Evolutionary conservation across 305 asterid genomes (phyloP), one percentile per base, ranked within the genome.

Genomic region (Fraxinus greggii): DNA sequence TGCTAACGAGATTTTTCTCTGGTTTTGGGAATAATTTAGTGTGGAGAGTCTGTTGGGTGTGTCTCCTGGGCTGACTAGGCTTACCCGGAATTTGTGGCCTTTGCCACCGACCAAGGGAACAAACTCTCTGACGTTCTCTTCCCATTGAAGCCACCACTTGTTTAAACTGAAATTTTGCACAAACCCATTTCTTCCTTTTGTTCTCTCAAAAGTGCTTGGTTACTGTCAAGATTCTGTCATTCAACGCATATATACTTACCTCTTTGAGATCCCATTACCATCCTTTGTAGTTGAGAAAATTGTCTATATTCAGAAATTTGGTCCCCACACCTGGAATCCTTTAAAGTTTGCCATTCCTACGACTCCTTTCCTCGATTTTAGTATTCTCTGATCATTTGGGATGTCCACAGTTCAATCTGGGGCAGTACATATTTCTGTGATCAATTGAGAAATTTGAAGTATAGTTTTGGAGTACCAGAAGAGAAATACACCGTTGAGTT

Each of bases 61-160:
- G 98, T 95, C 95, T 89, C 94, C 97, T 89, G 80, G 82, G 93
- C 92, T 94, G 90, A 90, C 94, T 84, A 84, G 92, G 91, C 86
- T 67, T 29, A 79, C 85, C 97, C 97, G 94, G 88, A 86, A 87
- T 93, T 92, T 86, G 89, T 89, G 99, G 98, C 90, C 94, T 88
- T 91, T 95, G 99, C 98, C 91, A 87, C 86, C 92, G 88, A 88
- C 91, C 92, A 90, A 91, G 99, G 98, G 89, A 90, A 95, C 98
- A 94, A 48, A 73, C 72, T 89, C 85, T 86, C 82, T 84, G 35
- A 83, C 79, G 87, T 89, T 91, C 94, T 86, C 92, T 92, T 91
- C 92, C 86, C 89, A 81, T 87, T 88, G 87, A 94, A 90, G 90
- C 89, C 90, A 78, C 88, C 83, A 85, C 82, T 90, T 89, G 84